phyloP scores from a whole-genome alignment of 2,329 filamentous ascomycete species.

The Claviceps sp. region DNA sequence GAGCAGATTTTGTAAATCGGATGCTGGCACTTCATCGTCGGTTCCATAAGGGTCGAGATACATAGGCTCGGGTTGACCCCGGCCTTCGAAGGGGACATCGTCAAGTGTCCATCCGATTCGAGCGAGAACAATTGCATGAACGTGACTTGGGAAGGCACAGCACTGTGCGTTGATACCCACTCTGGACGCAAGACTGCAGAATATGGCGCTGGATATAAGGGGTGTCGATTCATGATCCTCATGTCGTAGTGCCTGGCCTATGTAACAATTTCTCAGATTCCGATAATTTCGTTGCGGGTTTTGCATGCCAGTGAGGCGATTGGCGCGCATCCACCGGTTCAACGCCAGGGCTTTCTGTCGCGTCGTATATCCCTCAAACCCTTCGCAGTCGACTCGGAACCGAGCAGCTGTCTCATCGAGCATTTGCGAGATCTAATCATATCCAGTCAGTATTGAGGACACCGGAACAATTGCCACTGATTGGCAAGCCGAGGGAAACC shows the following conservation, averaged over 20 bases:
- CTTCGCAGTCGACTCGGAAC: slow-evolving; percentile 39
- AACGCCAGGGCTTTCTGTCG: slow-evolving; percentile 55
- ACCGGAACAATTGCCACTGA: not conserved
- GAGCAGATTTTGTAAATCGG: slow-evolving; percentile 46
- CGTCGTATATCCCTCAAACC: slow-evolving; percentile 43
- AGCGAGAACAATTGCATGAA: slow-evolving; percentile 64
- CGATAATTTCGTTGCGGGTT: slow-evolving; percentile 56
- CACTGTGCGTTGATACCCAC: slow-evolving; percentile 65
- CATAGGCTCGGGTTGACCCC: slow-evolving; percentile 40
- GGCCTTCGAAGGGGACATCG: slow-evolving; percentile 22
- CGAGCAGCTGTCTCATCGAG: slow-evolving; percentile 49
- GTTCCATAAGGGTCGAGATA: slow-evolving; percentile 74
- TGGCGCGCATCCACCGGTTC: slow-evolving; percentile 53
- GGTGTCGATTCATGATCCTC: slow-evolving; percentile 67
- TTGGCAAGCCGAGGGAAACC: slow-evolving; percentile 10
- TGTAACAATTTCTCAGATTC: slow-evolving; percentile 73
- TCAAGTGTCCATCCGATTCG: slow-evolving; percentile 47
- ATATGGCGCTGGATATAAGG: slow-evolving; percentile 77
- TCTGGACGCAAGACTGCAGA: slow-evolving; percentile 61
- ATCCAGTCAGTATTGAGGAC: not conserved
- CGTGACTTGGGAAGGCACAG: slow-evolving; percentile 72
- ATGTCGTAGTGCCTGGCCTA: slow-evolving; percentile 67
- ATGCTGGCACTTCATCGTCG: slow-evolving; percentile 49
- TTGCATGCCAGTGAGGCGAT: slow-evolving; percentile 58
- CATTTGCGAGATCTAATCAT: slow-evolving; percentile 40